Evolutionary conservation across 768 basidiomycete genomes (phyloP).

Genomic region (Phanerodontia chrysosporium): DNA sequence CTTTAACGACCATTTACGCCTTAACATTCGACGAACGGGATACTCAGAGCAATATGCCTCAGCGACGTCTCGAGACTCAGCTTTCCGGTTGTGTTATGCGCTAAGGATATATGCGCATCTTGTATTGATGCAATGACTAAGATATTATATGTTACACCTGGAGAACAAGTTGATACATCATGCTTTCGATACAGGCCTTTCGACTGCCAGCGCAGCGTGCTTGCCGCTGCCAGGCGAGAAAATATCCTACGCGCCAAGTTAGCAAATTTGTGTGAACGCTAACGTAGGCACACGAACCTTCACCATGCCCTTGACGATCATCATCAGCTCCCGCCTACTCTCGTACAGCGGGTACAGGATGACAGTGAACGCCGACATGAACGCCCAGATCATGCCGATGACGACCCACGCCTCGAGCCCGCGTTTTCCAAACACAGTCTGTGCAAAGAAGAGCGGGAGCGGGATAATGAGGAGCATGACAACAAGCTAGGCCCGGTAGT

Average conservation of each 20-base stretch:
- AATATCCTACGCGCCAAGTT: background rate
- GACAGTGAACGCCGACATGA: constrained; percentile 68
- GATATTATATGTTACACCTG: no score
- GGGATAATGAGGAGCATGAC: constrained; percentile 75
- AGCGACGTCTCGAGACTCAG: no score
- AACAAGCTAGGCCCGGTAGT: constrained; percentile 37
- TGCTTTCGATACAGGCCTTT: background rate
- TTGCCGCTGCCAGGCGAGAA: constrained; percentile 1
- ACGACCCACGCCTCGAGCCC: constrained; percentile 79
- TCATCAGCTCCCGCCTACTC: constrained; percentile 58
- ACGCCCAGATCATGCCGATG: constrained; percentile 81
- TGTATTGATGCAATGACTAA: no score
- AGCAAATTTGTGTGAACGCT: no score
- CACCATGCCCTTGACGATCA: constrained; percentile 57
- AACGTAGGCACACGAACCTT: constrained; percentile 41
- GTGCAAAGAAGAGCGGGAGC: constrained; percentile 81
- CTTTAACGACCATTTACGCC: no score
- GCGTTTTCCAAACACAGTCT: constrained; percentile 58
- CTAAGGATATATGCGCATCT: no score
- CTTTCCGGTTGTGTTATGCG: no score
- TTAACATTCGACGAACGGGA: no score
- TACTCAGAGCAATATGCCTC: no score
- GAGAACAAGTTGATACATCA: background rate
- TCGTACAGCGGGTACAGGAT: constrained; percentile 88
- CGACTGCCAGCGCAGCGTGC: background rate